Conservation (phyloP, 2,329 filamentous ascomycete species). For the Sclerotinia minor region DNA sequence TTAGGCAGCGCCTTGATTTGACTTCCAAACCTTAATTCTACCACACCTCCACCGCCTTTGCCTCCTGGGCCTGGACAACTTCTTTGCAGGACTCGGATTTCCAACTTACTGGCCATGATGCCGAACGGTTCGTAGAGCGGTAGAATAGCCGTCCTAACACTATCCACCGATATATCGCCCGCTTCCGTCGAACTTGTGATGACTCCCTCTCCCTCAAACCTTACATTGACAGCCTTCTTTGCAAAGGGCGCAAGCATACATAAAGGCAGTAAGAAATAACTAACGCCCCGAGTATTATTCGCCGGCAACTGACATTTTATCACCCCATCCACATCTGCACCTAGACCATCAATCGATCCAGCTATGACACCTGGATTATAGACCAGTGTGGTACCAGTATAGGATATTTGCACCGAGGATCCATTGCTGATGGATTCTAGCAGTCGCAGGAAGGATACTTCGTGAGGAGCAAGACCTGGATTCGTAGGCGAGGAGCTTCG, state of each 20-base stretch:
- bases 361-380: constrained; percentile 93
- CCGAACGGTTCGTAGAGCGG: constrained; percentile 90
- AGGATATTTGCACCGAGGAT: constrained; percentile 90
- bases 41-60: constrained; percentile 80
- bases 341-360: constrained; percentile 70
- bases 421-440: constrained; percentile 95
- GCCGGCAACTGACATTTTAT: constrained; percentile 79
- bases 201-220: constrained; percentile 86
- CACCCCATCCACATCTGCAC: constrained; percentile 63
- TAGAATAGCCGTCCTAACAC: constrained; percentile 87
- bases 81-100: constrained; percentile 76
- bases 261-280: constrained; percentile 87
- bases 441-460: constrained; percentile 92
- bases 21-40: constrained; percentile 91
- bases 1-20: constrained; percentile 85
- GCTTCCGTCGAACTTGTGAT: constrained; percentile 83
- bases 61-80: constrained; percentile 76
- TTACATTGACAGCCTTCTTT: constrained; percentile 85
- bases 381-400: constrained; percentile 89
- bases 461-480: constrained; percentile 86
- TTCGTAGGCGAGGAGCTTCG: constrained; percentile 81
- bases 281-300: constrained; percentile 76
- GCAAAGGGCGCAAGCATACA: constrained; percentile 91
- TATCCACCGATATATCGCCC: constrained; percentile 89
- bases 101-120: constrained; percentile 75